These are phyloP conservation scores for Poa pratensis DNA, from an alignment of 176 grass and related monocot species.

Conservation along the genomic window DNA sequence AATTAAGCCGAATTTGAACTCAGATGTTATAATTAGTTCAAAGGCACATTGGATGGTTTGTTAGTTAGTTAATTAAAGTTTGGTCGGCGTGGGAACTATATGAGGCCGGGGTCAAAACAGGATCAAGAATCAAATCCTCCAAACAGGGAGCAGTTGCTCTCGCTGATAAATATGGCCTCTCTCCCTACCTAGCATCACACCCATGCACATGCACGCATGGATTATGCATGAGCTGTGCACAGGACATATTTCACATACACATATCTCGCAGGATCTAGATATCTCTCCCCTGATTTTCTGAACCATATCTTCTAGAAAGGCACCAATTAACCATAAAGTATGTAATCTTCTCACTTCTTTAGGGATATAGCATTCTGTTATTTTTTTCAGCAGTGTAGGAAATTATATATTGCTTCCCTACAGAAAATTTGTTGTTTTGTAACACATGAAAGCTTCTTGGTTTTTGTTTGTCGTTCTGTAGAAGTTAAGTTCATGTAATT, in stretches of 20 bases:
- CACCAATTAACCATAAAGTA: slow-evolving; percentile 12
- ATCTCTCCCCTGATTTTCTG: slow-evolving; percentile 28
- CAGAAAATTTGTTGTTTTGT: not conserved
- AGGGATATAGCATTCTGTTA: not conserved
- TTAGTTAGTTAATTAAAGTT: not conserved
- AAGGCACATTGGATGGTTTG: not conserved
- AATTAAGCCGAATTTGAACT: not conserved
- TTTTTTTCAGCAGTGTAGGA: not conserved
- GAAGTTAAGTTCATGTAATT: not conserved
- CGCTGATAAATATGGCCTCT: slow-evolving; percentile 35
- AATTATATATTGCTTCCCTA: not conserved
- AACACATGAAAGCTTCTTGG: not conserved
- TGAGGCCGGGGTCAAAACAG: slow-evolving; percentile 33
- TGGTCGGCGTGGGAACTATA: slow-evolving; percentile 36
- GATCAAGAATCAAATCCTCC: slow-evolving; percentile 52
- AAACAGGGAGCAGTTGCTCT: slow-evolving; percentile 39
- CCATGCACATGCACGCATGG: slow-evolving; percentile 12
- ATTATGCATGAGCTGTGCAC: not conserved
- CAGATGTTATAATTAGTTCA: not conserved
- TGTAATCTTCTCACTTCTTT: not conserved
- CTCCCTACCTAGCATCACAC: not conserved
- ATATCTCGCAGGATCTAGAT: slow-evolving; percentile 35
- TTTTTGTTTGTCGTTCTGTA: not conserved
- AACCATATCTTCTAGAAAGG: slow-evolving; percentile 39
- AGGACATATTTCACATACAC: not conserved